These are phyloP conservation scores for Platanus orientalis DNA, from an alignment of 164 flowering plant genomes.

Conservation along the genomic window DNA sequence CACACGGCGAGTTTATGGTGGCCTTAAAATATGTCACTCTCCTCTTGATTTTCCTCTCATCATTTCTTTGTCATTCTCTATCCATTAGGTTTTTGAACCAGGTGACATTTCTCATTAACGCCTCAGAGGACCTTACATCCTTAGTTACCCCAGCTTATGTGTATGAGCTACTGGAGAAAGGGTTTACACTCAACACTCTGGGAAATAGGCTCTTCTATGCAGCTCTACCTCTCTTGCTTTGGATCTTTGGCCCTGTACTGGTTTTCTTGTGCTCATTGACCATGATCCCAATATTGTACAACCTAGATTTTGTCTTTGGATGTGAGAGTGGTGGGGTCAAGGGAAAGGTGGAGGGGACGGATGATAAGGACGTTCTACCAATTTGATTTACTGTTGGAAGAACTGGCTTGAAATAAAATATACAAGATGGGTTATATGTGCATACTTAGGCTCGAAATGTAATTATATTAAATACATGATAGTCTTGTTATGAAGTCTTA, in stretches of 20 bases:
- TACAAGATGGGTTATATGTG: too few species aligned
- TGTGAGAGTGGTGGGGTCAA: neutral
- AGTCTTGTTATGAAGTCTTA: too few species aligned
- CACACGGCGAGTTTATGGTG: constrained; percentile 39
- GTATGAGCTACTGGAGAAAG: constrained; percentile 60
- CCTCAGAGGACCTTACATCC: constrained; percentile 32
- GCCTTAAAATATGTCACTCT: too few species aligned
- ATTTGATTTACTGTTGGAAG: neutral
- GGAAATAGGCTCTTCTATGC: constrained; percentile 82
- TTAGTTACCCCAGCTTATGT: constrained; percentile 51
- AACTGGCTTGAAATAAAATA: too few species aligned
- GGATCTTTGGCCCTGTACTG: constrained; percentile 56
- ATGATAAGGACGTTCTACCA: neutral
- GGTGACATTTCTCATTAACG: constrained; percentile 75
- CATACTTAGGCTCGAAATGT: too few species aligned
- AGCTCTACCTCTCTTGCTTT: constrained; percentile 44
- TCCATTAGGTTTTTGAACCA: constrained; percentile 82
- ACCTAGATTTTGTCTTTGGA: constrained; percentile 42
- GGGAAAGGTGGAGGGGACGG: constrained; percentile 5
- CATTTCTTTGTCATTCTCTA: constrained; percentile 36
- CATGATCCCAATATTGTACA: constrained; percentile 71
- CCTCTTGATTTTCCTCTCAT: too few species aligned
- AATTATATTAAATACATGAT: too few species aligned
- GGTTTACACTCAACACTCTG: constrained; percentile 18
- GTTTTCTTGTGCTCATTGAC: constrained; percentile 62